Percentiles rank a stretch among this genome's conserved stretches.
Conservation (phyloP, 495 filamentous ascomycete species). For the Podospora australis region DNA sequence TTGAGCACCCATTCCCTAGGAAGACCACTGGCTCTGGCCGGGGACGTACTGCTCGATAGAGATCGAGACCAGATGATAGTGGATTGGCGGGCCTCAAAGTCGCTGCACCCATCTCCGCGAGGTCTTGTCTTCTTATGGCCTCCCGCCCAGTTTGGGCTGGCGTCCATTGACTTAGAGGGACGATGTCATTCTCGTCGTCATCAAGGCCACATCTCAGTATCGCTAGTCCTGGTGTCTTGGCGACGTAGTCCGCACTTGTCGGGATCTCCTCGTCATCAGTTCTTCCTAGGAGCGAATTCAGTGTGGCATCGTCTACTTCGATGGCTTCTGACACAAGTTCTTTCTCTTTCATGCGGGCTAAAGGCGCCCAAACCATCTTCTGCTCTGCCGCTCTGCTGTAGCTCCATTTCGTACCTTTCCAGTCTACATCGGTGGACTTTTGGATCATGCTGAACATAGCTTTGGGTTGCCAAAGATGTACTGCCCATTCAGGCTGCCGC, state of each 20-base stretch:
- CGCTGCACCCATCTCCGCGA: background rate
- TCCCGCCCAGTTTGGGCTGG: no score
- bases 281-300: slow-evolving; percentile 18
- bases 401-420: slow-evolving; percentile 33
- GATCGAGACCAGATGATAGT: no score
- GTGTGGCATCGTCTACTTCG: slow-evolving; percentile 19
- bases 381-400: slow-evolving; percentile 36
- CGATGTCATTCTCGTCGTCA: slow-evolving; percentile 38
- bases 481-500: slow-evolving; percentile 50
- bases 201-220: slow-evolving; percentile 46
- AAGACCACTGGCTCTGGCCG: no score
- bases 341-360: slow-evolving; percentile 29
- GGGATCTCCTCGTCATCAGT: slow-evolving; percentile 20
- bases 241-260: slow-evolving; percentile 37
- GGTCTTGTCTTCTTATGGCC: background rate
- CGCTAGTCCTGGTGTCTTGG: slow-evolving; percentile 47
- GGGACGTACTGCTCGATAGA: no score
- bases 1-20: no score
- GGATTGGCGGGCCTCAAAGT: no score
- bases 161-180: background rate
- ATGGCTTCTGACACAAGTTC: slow-evolving; percentile 26
- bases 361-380: slow-evolving; percentile 43
- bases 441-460: slow-evolving; percentile 28
- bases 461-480: slow-evolving; percentile 12
- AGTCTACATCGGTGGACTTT: slow-evolving; percentile 15